A percentile compares a stretch with the other conserved stretches of the same genome.
These are phyloP conservation scores for Panus rudis DNA, from an alignment of 768 basidiomycete genomes.

Conservation along the genomic window DNA sequence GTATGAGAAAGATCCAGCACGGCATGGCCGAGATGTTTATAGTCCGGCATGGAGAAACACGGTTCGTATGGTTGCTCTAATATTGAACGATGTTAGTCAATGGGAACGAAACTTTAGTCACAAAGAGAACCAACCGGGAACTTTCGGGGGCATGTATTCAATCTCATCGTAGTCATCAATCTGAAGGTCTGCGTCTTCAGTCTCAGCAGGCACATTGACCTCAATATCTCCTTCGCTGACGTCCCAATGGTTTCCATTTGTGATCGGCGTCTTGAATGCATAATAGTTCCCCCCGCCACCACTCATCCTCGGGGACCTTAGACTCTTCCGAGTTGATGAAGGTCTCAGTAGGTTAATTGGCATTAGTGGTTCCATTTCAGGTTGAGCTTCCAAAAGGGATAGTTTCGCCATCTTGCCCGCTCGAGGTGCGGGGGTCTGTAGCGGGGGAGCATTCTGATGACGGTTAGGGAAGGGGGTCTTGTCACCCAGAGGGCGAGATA, in stretches of 20 bases:
- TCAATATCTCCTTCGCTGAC: slow-evolving; percentile 50
- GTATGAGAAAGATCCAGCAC: slow-evolving; percentile 32
- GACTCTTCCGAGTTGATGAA: slow-evolving; percentile 61
- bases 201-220: slow-evolving; percentile 17
- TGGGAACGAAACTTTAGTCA: not conserved
- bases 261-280: slow-evolving; percentile 59
- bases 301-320: slow-evolving; percentile 46
- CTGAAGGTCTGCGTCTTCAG: slow-evolving; percentile 15
- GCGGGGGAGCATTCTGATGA: slow-evolving; percentile 18
- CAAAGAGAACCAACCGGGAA: slow-evolving; percentile 32
- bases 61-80: slow-evolving; percentile 39
- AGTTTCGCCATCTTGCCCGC: slow-evolving; percentile 30
- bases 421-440: slow-evolving; percentile 25
- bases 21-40: slow-evolving; percentile 32
- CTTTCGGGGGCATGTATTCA: slow-evolving; percentile 49
- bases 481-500: slow-evolving; percentile 52
- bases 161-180: slow-evolving; percentile 37
- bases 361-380: slow-evolving; percentile 25
- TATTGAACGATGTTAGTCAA: not conserved
- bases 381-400: slow-evolving; percentile 20
- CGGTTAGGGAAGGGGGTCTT: slow-evolving; percentile 77
- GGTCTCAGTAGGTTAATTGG: slow-evolving; percentile 43
- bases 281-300: slow-evolving; percentile 22
- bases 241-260: slow-evolving; percentile 69
- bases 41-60: slow-evolving; percentile 44